phyloP scores from a whole-genome alignment of 1,139 yeast species.

The Candida smagusa region DNA sequence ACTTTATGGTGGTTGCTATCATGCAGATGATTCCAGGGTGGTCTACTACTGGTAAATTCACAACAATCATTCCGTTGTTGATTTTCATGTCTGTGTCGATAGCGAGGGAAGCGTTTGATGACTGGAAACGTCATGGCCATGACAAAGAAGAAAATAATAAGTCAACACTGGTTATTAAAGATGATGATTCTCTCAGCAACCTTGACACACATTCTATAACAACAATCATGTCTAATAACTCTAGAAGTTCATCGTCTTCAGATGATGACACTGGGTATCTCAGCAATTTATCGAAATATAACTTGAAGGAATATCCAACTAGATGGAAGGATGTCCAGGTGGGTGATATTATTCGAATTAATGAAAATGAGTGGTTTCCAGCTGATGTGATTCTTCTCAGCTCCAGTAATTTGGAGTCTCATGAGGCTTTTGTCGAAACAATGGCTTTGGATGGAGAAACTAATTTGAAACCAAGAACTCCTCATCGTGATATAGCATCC shows the following conservation, averaged over 20 bases:
- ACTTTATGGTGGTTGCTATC: conserved; percentile 83
- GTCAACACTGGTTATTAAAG: conserved; percentile 39
- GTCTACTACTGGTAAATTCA: conserved; percentile 97
- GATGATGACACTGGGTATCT: conserved; percentile 5
- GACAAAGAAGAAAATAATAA: conserved; percentile 84
- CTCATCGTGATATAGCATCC: conserved; percentile 61
- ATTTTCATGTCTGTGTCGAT: conserved; percentile 90
- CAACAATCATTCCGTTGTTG: conserved; percentile 85
- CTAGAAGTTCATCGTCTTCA: not conserved
- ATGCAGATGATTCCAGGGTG: conserved; percentile 95
- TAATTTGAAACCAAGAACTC: conserved; percentile 70
- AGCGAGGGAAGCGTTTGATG: conserved; percentile 91
- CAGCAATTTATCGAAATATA: conserved; percentile 29
- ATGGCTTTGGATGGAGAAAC: conserved; percentile 99
- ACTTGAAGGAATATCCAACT: conserved; percentile 31
- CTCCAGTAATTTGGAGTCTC: conserved; percentile 54
- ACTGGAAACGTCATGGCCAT: conserved; percentile 79
- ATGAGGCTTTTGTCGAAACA: conserved; percentile 84
- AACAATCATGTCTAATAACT: conserved; percentile 38
- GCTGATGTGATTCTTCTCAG: conserved; percentile 78
- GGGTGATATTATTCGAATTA: conserved; percentile 74
- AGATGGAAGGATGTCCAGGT: conserved; percentile 79
- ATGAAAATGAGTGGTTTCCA: conserved; percentile 88
- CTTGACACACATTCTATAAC: conserved; percentile 38
- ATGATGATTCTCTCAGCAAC: conserved; percentile 23